Evolutionary conservation across 345 rosid genomes (phyloP).

Genomic region (Eucalyptus albens): DNA sequence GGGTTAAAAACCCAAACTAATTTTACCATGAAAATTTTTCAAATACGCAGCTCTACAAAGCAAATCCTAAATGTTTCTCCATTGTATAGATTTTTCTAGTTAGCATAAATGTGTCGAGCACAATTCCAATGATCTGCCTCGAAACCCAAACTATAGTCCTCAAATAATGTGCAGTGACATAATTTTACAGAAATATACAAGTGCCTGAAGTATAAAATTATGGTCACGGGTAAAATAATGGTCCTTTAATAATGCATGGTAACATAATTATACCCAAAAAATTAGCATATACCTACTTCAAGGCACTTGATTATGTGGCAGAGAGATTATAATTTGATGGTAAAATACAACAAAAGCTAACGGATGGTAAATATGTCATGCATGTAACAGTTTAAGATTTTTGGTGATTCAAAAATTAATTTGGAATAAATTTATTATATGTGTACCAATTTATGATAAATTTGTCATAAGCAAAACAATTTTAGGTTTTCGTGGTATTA

Average conservation of each 20-base stretch:
- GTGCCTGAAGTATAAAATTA: too few relatives aligned
- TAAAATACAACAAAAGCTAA: too few relatives aligned
- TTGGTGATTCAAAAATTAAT: too few relatives aligned
- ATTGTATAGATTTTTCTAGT: background rate
- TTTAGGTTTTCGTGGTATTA: too few relatives aligned
- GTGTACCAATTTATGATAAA: rapidly evolving
- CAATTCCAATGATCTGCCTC: background rate
- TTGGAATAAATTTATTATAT: too few relatives aligned
- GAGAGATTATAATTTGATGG: too few relatives aligned
- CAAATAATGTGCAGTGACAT: background rate
- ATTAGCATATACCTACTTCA: background rate
- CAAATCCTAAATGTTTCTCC: background rate
- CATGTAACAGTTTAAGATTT: too few relatives aligned
- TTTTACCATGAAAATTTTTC: too few relatives aligned
- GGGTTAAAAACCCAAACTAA: too few relatives aligned
- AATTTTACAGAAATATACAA: background rate
- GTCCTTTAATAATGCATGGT: background rate
- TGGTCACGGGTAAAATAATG: background rate
- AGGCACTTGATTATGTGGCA: background rate
- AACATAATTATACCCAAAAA: background rate
- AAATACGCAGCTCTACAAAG: background rate
- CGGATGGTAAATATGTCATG: too few relatives aligned
- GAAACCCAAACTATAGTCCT: background rate
- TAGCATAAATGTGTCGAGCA: background rate
- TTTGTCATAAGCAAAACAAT: too few relatives aligned